These are phyloP conservation scores for Penicillium paneum DNA, from an alignment of 2,329 filamentous ascomycete species.

Conservation along the genomic window DNA sequence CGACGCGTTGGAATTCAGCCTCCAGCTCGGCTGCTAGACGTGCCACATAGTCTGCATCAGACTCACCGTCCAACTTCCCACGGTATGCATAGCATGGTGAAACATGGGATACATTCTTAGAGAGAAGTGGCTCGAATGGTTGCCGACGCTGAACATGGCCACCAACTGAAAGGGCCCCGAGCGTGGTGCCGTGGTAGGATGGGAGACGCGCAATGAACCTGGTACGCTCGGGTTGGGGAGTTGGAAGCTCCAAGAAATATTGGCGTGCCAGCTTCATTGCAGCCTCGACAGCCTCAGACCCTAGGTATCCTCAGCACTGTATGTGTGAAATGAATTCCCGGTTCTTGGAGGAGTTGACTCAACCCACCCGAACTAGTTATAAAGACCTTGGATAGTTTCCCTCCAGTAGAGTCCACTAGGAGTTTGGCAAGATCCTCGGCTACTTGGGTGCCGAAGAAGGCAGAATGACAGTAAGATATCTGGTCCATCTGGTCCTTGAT, in stretches of 20 bases:
- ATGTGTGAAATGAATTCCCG: neutral
- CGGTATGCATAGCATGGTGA: slow-evolving; percentile 67
- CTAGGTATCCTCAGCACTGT: slow-evolving; percentile 31
- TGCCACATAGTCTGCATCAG: slow-evolving; percentile 57
- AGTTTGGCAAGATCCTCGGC: slow-evolving; percentile 53
- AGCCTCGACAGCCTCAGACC: slow-evolving; percentile 67
- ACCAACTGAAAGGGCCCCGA: slow-evolving; percentile 61
- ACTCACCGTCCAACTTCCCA: slow-evolving; percentile 51
- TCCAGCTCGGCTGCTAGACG: slow-evolving; percentile 65
- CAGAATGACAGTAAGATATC: slow-evolving; percentile 58
- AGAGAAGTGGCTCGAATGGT: slow-evolving; percentile 60
- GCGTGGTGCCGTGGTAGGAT: slow-evolving; percentile 68
- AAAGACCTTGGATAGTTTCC: slow-evolving; percentile 54
- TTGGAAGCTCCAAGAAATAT: slow-evolving; percentile 59
- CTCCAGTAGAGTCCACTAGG: slow-evolving; percentile 51
- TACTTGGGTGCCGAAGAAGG: slow-evolving; percentile 55
- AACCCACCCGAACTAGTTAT: slow-evolving; percentile 56
- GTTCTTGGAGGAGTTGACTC: neutral
- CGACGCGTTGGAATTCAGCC: slow-evolving; percentile 61
- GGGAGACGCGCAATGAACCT: slow-evolving; percentile 63
- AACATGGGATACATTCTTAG: slow-evolving; percentile 57
- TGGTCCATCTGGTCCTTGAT: slow-evolving; percentile 58
- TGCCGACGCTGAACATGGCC: slow-evolving; percentile 60
- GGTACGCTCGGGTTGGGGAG: slow-evolving; percentile 52
- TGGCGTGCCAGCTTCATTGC: slow-evolving; percentile 66